Evolutionary conservation across 257 asterid species (phyloP).

Genomic region (Solanum commersonii): DNA sequence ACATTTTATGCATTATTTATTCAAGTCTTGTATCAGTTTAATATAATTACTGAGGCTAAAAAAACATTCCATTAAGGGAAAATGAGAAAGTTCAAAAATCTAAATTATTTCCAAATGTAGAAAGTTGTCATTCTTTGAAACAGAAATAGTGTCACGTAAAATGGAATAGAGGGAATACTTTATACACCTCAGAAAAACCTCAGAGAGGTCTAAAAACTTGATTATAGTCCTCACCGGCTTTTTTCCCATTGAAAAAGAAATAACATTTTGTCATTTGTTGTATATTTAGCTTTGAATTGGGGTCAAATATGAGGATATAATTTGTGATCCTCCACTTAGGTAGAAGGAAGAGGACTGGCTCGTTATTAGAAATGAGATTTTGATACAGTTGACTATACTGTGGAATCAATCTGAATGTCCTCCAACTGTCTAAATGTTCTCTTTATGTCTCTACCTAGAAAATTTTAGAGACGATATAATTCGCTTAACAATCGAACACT

Average conservation of each 20-base stretch:
- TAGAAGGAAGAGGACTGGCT: background rate
- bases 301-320: background rate
- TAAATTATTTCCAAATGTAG: background rate
- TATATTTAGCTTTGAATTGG: background rate
- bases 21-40: background rate
- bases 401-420: background rate
- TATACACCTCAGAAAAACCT: background rate
- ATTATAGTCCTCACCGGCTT: background rate
- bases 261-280: background rate
- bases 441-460: background rate
- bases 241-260: background rate
- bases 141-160: background rate
- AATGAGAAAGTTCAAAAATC: background rate
- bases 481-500: background rate
- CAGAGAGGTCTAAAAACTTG: background rate
- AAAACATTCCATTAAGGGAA: background rate
- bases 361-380: background rate
- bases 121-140: background rate
- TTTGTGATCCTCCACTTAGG: background rate
- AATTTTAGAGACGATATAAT: background rate
- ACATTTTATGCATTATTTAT: background rate
- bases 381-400: background rate
- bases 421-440: background rate
- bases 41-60: background rate
- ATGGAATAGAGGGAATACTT: background rate